Percentiles rank a stretch among this genome's conserved stretches.
phyloP scores from a whole-genome alignment of 2,329 filamentous ascomycete species.

The Penicillium nordicum region DNA sequence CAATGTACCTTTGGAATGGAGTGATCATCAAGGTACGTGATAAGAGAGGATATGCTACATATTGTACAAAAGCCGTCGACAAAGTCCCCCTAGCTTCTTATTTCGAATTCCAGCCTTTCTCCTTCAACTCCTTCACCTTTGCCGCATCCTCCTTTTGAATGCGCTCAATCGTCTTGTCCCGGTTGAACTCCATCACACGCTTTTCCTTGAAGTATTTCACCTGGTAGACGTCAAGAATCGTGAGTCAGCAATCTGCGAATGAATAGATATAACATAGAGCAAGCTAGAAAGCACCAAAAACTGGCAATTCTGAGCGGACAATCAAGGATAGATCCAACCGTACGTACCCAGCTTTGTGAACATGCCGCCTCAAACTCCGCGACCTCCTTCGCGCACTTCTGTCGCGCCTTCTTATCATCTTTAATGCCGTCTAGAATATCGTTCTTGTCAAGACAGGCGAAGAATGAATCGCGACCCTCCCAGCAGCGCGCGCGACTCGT shows the following conservation, averaged over 20 bases:
- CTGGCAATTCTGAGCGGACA: neutral
- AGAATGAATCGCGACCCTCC: conserved; percentile 84
- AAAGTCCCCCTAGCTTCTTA: conserved; percentile 11
- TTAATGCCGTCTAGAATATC: conserved; percentile 72
- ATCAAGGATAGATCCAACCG: neutral
- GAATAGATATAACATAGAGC: neutral
- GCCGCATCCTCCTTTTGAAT: conserved; percentile 70
- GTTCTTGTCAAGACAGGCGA: conserved; percentile 78
- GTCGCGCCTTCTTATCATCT: conserved; percentile 54
- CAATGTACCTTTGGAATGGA: neutral
- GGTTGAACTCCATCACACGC: conserved; percentile 86
- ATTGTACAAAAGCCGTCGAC: conserved; percentile 21
- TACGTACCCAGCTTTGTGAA: conserved; percentile 80
- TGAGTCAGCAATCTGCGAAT: neutral
- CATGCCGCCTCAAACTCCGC: conserved; percentile 78
- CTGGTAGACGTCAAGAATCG: conserved; percentile 42
- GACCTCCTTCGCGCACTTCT: conserved; percentile 59
- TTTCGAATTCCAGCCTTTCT: conserved; percentile 40
- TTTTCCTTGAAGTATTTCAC: conserved; percentile 98
- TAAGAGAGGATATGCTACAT: conserved; percentile 29
- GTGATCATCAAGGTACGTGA: conserved; percentile 16
- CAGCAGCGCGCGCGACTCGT: conserved; percentile 80
- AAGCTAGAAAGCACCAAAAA: neutral
- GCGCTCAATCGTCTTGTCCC: conserved; percentile 72
- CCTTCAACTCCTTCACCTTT: conserved; percentile 50